Conservation (phyloP, 345 rosid species). For the Eucalyptus paniculata region DNA sequence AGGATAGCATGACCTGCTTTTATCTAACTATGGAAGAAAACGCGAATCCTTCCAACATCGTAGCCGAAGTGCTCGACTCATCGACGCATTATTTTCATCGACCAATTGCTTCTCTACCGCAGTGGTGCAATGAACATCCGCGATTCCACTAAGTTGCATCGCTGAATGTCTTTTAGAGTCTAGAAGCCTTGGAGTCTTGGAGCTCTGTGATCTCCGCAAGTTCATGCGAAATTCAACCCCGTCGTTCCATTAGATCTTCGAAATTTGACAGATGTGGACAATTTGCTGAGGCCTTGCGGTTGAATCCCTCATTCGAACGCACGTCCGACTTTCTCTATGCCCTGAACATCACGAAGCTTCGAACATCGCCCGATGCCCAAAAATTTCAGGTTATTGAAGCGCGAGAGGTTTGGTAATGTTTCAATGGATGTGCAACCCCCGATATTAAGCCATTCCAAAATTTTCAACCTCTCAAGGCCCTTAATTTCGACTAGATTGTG, state of each 20-base stretch:
- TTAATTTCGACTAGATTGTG: not conserved
- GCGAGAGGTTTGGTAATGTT: not conserved
- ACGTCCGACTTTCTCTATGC: not conserved
- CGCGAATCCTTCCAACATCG: not conserved
- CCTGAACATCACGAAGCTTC: not conserved
- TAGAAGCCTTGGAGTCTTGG: not conserved
- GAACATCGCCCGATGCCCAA: not conserved
- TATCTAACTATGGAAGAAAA: not conserved
- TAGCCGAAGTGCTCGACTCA: not conserved
- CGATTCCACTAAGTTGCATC: not conserved
- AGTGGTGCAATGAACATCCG: not conserved
- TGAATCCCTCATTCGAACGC: not conserved
- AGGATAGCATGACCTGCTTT: not conserved
- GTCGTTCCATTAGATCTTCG: not conserved
- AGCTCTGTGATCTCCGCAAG: not conserved
- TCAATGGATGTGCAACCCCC: not conserved
- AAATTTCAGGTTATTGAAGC: not conserved
- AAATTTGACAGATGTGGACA: not conserved
- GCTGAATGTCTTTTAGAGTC: not conserved
- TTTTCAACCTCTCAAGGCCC: not conserved
- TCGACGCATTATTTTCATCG: not conserved
- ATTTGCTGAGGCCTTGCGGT: not conserved
- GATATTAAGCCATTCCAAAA: not conserved
- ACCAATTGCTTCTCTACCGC: not conserved
- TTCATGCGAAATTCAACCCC: not conserved